phyloP scores from a whole-genome alignment of 805 yeast genomes.

The Groenewaldozyma salmanticensis region DNA sequence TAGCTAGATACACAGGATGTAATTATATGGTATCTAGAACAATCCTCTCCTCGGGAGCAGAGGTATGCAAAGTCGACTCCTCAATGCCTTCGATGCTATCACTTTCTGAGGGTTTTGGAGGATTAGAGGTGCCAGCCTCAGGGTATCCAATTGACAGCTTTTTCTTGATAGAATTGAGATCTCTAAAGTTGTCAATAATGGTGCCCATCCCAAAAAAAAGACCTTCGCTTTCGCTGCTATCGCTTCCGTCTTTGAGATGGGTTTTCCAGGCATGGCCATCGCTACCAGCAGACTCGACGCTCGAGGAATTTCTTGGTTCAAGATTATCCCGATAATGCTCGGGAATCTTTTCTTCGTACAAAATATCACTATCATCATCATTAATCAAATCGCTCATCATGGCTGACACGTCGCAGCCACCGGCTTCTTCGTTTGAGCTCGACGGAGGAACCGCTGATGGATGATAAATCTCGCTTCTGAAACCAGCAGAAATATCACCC shows the following conservation, averaged over 20 bases:
- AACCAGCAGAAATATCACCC: too few relatives aligned
- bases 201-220: constrained; percentile 14
- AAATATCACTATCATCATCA: constrained; percentile 2
- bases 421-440: neutral
- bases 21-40: too few relatives aligned
- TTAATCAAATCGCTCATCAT: constrained; percentile 8
- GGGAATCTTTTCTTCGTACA: neutral
- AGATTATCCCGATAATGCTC: neutral
- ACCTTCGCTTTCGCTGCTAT: constrained; percentile 18
- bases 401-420: constrained; percentile 9
- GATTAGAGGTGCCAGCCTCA: neutral
- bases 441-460: too few relatives aligned
- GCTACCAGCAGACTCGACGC: neutral
- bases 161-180: constrained; percentile 8
- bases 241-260: constrained; percentile 9
- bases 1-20: too few relatives aligned
- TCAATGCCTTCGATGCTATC: neutral
- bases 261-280: constrained; percentile 15
- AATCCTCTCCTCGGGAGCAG: too few relatives aligned
- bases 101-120: neutral
- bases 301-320: constrained; percentile 1
- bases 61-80: too few relatives aligned
- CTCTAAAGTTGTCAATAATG: constrained; percentile 16
- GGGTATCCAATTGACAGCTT: neutral
- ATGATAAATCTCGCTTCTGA: too few relatives aligned